Percentiles rank a stretch among this genome's conserved stretches.
Evolutionary conservation across 768 basidiomycete species (phyloP).

Genomic region (Brasilioporus rufonigricans): DNA sequence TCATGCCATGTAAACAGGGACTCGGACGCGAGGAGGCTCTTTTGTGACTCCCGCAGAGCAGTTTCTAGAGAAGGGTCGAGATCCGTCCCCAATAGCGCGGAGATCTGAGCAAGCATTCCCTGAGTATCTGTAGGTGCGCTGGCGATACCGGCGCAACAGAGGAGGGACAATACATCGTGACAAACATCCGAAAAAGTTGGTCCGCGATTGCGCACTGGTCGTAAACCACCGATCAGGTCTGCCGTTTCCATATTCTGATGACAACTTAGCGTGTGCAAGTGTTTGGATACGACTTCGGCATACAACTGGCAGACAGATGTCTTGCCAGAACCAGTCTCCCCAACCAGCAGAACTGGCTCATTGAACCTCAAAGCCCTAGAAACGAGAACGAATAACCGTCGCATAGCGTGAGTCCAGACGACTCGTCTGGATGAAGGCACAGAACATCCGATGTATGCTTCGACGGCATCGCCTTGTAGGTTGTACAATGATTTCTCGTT

Average conservation of each 20-base stretch:
- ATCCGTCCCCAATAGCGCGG: slow-evolving; percentile 18
- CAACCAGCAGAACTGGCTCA: slow-evolving; percentile 93
- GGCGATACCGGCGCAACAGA: slow-evolving; percentile 42
- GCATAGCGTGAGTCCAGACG: slow-evolving; percentile 94
- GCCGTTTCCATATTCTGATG: slow-evolving; percentile 99
- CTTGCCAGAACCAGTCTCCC: slow-evolving; percentile 97
- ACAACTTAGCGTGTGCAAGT: slow-evolving; percentile 79
- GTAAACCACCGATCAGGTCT: slow-evolving; percentile 90
- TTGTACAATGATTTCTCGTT: slow-evolving; percentile 71
- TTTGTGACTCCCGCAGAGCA: slow-evolving; percentile 42
- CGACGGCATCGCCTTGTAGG: slow-evolving; percentile 44
- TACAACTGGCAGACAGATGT: slow-evolving; percentile 94
- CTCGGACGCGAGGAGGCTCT: slow-evolving; percentile 48
- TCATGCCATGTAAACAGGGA: slow-evolving; percentile 97
- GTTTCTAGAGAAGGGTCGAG: slow-evolving; percentile 32
- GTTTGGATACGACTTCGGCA: slow-evolving; percentile 60
- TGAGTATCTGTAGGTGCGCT: slow-evolving; percentile 21
- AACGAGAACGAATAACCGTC: slow-evolving; percentile 80
- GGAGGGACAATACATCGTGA: slow-evolving; percentile 39
- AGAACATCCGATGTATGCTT: slow-evolving; percentile 56
- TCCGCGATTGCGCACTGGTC: slow-evolving; percentile 79
- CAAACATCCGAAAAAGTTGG: slow-evolving; percentile 49
- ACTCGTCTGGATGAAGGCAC: slow-evolving; percentile 44
- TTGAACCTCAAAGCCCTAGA: slow-evolving; percentile 84
- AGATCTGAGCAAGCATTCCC: slow-evolving; percentile 27